Evolutionary conservation across 1,139 yeast genomes (phyloP).

Genomic region (Magnusiomyces suaveolens): DNA sequence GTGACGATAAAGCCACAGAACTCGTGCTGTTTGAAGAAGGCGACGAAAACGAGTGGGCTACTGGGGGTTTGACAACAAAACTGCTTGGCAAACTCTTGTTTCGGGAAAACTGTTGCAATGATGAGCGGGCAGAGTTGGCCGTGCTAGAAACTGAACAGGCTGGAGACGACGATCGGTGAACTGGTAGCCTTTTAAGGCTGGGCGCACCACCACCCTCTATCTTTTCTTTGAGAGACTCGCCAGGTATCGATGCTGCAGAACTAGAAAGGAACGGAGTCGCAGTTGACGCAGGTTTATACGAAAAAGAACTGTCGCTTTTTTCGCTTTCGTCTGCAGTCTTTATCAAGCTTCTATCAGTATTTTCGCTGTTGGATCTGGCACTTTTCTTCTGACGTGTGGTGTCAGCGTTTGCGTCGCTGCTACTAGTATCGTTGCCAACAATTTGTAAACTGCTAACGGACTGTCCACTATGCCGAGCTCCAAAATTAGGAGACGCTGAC

Average conservation of each 20-base stretch:
- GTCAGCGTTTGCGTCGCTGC: not conserved
- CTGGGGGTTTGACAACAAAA: not conserved
- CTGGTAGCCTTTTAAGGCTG: not conserved
- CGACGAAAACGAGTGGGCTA: not conserved
- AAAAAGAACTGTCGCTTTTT: too few relatives aligned
- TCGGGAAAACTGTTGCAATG: not conserved
- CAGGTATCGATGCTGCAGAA: too few relatives aligned
- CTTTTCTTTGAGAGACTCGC: not conserved
- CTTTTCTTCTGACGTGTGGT: not conserved
- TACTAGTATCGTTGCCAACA: not conserved
- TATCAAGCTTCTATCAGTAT: not conserved
- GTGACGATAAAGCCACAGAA: too few relatives aligned
- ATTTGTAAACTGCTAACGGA: not conserved
- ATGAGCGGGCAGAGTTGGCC: not conserved
- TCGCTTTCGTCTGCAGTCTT: not conserved
- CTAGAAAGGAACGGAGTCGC: too few relatives aligned
- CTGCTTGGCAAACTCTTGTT: not conserved
- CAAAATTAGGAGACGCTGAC: not conserved
- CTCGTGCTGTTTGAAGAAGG: not conserved
- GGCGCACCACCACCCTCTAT: not conserved
- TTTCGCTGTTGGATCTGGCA: not conserved
- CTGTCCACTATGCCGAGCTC: not conserved
- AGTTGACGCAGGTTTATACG: too few relatives aligned
- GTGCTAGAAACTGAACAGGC: not conserved
- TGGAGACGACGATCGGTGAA: not conserved